Evolutionary conservation across 1,139 yeast genomes (phyloP).

Genomic region (Pichia sp.): DNA sequence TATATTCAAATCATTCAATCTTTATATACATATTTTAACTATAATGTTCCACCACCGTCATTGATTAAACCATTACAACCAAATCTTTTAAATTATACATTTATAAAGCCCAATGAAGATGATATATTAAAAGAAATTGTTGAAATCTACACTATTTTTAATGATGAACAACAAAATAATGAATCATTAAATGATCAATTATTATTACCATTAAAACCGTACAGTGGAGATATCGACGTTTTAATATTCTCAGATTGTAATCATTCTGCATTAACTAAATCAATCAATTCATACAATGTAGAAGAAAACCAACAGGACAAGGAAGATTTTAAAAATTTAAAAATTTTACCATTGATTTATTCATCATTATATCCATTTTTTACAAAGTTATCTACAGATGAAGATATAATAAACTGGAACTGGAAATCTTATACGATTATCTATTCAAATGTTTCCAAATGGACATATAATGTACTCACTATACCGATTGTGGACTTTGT

Average conservation of each 20-base stretch:
- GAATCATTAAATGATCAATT: background rate
- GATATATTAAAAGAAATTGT: background rate
- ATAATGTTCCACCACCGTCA: background rate
- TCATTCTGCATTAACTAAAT: background rate
- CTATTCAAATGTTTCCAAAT: slow-evolving; percentile 9
- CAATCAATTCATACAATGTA: background rate
- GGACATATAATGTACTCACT: slow-evolving; percentile 17
- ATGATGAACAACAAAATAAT: background rate
- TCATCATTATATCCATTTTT: background rate
- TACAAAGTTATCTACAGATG: background rate
- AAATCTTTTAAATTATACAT: slow-evolving; percentile 8
- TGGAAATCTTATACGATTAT: slow-evolving; percentile 11
- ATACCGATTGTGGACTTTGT: slow-evolving; percentile 33
- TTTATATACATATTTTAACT: background rate
- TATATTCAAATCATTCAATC: slow-evolving; percentile 1
- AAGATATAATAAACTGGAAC: background rate
- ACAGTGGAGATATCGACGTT: background rate
- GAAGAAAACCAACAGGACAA: background rate
- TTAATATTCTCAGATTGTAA: background rate
- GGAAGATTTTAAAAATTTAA: background rate
- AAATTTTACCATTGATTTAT: background rate
- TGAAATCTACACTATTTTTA: slow-evolving; percentile 10
- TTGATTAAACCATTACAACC: background rate
- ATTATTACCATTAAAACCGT: background rate
- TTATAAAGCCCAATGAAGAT: background rate